A percentile compares a stretch with the other conserved stretches of the same genome.
Evolutionary conservation across 768 basidiomycete genomes (phyloP).

Genomic region (Mycena sanguinolenta): DNA sequence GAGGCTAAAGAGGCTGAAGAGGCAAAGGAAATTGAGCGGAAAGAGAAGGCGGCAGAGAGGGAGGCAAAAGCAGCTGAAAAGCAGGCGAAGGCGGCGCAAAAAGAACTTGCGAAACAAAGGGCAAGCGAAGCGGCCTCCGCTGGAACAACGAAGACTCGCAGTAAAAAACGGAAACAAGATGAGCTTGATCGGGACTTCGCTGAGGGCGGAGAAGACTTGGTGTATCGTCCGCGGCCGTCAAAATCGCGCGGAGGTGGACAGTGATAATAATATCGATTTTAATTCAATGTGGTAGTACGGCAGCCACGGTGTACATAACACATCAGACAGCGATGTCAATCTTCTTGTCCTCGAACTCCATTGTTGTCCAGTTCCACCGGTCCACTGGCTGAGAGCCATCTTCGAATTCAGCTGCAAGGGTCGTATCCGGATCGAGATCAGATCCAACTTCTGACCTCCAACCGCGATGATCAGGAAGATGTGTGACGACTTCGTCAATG

Average conservation of each 20-base stretch:
- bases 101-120: not conserved
- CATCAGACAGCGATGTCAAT: not conserved
- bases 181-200: not conserved
- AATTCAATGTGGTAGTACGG: too few relatives aligned
- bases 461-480: not conserved
- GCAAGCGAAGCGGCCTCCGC: not conserved
- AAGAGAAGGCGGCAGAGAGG: not conserved
- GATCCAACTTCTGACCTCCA: conserved; percentile 1
- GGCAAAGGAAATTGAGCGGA: not conserved
- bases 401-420: not conserved
- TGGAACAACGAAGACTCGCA: not conserved
- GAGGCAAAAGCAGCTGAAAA: not conserved
- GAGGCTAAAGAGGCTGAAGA: not conserved
- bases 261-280: not conserved
- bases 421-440: not conserved
- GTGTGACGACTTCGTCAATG: not conserved
- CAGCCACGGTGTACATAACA: not conserved
- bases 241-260: not conserved
- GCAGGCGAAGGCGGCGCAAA: not conserved
- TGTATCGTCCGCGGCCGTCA: not conserved
- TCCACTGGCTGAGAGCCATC: conserved; percentile 7
- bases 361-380: not conserved
- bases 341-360: not conserved
- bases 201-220: not conserved
- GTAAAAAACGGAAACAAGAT: not conserved